These are phyloP conservation scores for Colletotrichum karsti DNA, from an alignment of 2,329 filamentous ascomycete genomes.

Conservation along the genomic window DNA sequence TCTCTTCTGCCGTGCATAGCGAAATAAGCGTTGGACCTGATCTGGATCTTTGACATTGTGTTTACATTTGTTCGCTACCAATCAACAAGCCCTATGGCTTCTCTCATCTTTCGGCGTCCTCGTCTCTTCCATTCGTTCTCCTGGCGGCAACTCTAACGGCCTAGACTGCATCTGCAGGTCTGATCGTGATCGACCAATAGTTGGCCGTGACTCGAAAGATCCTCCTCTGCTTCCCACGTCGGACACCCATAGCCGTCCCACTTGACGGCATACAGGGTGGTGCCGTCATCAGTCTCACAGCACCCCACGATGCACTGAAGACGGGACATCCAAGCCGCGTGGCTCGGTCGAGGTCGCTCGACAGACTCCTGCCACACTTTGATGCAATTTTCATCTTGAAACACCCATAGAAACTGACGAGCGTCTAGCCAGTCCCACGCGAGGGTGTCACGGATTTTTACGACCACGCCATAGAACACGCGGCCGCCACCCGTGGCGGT, in stretches of 20 bases:
- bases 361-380: neutral
- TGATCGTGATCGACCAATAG: neutral
- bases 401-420: neutral
- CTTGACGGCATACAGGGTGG: neutral
- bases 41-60: neutral
- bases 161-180: neutral
- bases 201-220: neutral
- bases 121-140: neutral
- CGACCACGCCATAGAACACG: neutral
- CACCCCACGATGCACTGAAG: neutral
- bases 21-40: neutral
- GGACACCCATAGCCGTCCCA: neutral
- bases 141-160: neutral
- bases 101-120: neutral
- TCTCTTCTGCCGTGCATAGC: too few relatives aligned
- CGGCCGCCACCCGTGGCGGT: neutral
- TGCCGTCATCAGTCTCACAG: neutral
- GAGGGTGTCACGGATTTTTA: neutral
- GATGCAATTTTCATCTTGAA: neutral
- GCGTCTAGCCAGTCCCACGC: neutral
- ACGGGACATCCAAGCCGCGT: neutral
- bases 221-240: conserved; percentile 2
- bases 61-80: neutral
- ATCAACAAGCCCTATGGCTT: neutral
- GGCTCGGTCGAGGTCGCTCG: neutral